Conservation (phyloP, 179 eudicot genomes). For the Vitellaria paradoxa region DNA sequence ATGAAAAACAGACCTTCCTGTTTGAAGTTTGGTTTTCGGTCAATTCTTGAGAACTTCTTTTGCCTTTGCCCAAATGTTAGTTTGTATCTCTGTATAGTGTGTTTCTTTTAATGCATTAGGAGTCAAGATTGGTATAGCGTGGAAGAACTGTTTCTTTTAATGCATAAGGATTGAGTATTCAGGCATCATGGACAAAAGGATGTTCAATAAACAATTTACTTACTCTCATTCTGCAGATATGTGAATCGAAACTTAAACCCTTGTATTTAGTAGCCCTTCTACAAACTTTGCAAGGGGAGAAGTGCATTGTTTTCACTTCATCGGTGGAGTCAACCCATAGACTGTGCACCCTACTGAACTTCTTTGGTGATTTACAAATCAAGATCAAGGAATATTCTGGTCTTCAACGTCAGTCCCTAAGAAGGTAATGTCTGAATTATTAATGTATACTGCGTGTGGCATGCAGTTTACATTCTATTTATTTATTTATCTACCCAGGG, state of each 20-base stretch:
- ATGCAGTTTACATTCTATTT: background rate
- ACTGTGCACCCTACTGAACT: constrained; percentile 64
- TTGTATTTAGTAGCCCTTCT: constrained; percentile 75
- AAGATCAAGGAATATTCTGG: constrained; percentile 84
- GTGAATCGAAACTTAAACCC: constrained; percentile 76
- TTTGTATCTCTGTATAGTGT: background rate
- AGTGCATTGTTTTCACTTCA: constrained; percentile 90
- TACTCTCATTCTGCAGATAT: constrained; percentile 50
- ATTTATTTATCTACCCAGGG: background rate
- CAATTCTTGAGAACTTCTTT: background rate
- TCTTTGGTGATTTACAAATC: constrained; percentile 65
- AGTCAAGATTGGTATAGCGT: background rate
- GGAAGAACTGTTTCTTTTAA: background rate
- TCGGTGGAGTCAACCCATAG: constrained; percentile 84
- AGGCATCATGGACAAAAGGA: background rate
- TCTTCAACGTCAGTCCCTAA: constrained; percentile 69
- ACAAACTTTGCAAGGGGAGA: constrained; percentile 70
- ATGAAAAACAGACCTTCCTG: background rate
- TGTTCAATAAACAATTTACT: background rate
- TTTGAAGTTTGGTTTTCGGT: background rate
- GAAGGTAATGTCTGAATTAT: constrained; percentile 55
- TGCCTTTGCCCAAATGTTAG: background rate
- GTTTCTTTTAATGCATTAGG: background rate
- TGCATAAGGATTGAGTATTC: background rate
- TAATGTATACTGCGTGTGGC: too few species aligned